phyloP scores from a whole-genome alignment of 169 alveolate species.

The Cryptosporidium canis region DNA sequence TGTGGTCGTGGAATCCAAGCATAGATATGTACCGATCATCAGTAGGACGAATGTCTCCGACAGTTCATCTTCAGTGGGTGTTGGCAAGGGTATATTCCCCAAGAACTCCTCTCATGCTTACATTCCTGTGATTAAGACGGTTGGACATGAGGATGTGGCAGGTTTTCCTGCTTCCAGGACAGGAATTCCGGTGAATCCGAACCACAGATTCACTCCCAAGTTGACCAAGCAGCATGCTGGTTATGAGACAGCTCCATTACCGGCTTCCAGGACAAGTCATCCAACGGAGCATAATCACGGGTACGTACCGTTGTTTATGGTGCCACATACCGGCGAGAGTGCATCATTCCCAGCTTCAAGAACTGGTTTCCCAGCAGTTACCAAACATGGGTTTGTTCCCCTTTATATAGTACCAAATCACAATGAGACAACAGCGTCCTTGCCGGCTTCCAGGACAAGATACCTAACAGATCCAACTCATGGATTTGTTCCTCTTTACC shows the following conservation, averaged over 20 bases:
- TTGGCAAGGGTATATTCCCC: not conserved
- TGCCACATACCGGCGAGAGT: not conserved
- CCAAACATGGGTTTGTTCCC: constrained; percentile 11
- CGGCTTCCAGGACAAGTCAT: constrained; percentile 8
- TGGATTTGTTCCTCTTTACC: constrained; percentile 1
- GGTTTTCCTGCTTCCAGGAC: constrained; percentile 52
- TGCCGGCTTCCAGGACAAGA: constrained; percentile 38
- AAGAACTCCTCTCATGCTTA: not conserved
- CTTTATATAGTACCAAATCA: not conserved
- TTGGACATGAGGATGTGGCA: not conserved
- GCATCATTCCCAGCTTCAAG: constrained; percentile 38
- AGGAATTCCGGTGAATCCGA: constrained; percentile 5
- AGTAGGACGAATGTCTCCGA: not conserved
- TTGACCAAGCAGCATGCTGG: not conserved
- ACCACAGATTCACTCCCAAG: not conserved
- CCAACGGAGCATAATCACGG: constrained; percentile 5
- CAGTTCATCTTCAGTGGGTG: not conserved
- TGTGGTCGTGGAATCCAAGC: not conserved
- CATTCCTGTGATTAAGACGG: not conserved
- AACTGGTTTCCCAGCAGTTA: not conserved
- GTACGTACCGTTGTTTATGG: not conserved
- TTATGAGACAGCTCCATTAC: not conserved
- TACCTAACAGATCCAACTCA: not conserved
- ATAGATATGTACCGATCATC: not conserved
- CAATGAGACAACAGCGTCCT: not conserved